Base-by-base conservation (phyloP, 345 rosid genomes). In the Camelina neglecta region DNA sequence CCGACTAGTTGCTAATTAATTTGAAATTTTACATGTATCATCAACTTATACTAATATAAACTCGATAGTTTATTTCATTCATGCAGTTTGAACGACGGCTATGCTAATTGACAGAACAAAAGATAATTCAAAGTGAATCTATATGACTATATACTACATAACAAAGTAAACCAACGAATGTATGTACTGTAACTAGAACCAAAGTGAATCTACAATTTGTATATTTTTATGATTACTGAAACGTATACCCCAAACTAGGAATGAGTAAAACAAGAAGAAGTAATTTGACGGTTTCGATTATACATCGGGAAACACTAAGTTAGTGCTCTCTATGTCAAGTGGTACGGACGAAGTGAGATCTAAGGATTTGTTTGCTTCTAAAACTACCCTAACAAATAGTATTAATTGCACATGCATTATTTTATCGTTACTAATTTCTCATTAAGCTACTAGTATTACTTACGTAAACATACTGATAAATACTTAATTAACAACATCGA, bases 271-370 rank as follows among this genome's bases (percentile, higher is more conserved):
- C 8, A 60, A 51, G 29, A 41, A 50, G 31, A 59, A 8, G 50
- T 75, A 69, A 61, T 9, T 23, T 16, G 66, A 16, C 71, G 80
- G 60, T 63, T 70, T 76, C 60, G 66, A 65, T 36, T 70, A 63
- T 56, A 13, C 38, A 64, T 76, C 56, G 60, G 71, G 54, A 36
- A 55, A 39, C 74, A 69, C 33, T 16, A 55, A 47, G 29, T 5
- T 24, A 56, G 15, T 62, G 71, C 12, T 62, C 49, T 33, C 20
- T 29, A 64, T 70, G 75, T 70, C 80, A 56, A 70, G 55, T 71
- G 71, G 80, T 77, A 77, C 80, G 80, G 80, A 64, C 60, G 55
- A 63, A 56, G 76, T 64, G 67, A 65, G 72, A 64, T 77, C 72
- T 56, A 55, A 47, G 18, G 51, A 12, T 44, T 44, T 44, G 49